Evolutionary conservation across 2,329 filamentous ascomycete genomes (phyloP).

Genomic region (Geosmithia putterillii): DNA sequence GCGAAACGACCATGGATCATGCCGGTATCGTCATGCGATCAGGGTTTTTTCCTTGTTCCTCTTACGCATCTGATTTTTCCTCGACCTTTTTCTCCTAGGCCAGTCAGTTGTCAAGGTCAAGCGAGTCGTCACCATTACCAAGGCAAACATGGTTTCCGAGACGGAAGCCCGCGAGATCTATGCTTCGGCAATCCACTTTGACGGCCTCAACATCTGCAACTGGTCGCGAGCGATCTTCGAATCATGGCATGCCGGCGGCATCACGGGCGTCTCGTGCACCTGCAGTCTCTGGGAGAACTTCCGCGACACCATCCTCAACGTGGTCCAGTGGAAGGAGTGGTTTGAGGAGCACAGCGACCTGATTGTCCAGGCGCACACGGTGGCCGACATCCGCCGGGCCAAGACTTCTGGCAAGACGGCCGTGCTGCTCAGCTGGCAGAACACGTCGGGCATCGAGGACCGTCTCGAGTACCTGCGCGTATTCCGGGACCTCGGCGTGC

Average conservation of each 20-base stretch:
- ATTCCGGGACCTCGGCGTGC: constrained; percentile 24
- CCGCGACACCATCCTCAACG: constrained; percentile 21
- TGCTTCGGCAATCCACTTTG: constrained; percentile 22
- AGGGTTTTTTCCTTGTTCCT: no score
- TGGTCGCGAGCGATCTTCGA: constrained; percentile 24
- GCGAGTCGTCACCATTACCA: no score
- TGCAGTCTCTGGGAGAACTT: constrained; percentile 26
- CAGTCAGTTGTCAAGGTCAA: no score
- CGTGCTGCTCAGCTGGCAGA: constrained; percentile 25
- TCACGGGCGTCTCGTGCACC: constrained; percentile 26
- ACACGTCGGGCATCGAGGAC: constrained; percentile 26
- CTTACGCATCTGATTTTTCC: no score
- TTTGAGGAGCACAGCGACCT: constrained; percentile 25
- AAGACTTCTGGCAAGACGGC: constrained; percentile 22
- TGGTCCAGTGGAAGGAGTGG: constrained; percentile 28
- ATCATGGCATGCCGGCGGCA: constrained; percentile 22
- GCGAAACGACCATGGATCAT: no score
- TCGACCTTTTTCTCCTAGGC: no score
- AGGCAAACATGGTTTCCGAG: constrained; percentile 20
- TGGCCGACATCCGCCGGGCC: constrained; percentile 21
- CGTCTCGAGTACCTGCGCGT: constrained; percentile 22
- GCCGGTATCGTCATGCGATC: no score
- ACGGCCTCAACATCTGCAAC: constrained; percentile 26
- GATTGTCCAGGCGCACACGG: constrained; percentile 22
- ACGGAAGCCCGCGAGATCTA: constrained; percentile 21